Evolutionary conservation across 1,139 yeast species (phyloP).

Genomic region (Geotrichum phurueaensis): DNA sequence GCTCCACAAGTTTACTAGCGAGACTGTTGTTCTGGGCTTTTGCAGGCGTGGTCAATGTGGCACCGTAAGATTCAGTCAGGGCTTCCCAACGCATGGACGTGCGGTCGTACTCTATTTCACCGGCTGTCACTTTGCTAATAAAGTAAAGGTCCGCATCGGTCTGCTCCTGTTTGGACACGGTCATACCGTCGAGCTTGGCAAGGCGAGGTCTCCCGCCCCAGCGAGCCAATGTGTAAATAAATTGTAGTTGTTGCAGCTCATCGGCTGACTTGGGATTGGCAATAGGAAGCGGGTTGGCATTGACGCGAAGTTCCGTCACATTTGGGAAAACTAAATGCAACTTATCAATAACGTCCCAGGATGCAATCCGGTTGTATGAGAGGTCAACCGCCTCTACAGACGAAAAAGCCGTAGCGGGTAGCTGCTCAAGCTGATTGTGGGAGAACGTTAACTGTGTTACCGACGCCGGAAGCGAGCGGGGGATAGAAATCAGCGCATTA

Average conservation of each 20-base stretch:
- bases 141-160: constrained; percentile 64
- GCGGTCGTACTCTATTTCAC: constrained; percentile 31
- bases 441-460: constrained; percentile 22
- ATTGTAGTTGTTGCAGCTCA: constrained; percentile 33
- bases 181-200: constrained; percentile 51
- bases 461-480: constrained; percentile 24
- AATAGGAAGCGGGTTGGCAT: constrained; percentile 48
- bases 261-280: constrained; percentile 22
- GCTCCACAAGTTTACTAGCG: constrained; percentile 20
- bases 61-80: constrained; percentile 32
- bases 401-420: background rate
- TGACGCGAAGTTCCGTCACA: constrained; percentile 44
- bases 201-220: constrained; percentile 34
- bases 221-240: constrained; percentile 47
- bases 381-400: constrained; percentile 8
- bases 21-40: constrained; percentile 15
- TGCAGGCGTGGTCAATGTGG: constrained; percentile 18
- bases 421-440: constrained; percentile 23
- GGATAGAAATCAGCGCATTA: constrained; percentile 39
- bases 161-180: constrained; percentile 45
- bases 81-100: constrained; percentile 32
- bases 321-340: constrained; percentile 37
- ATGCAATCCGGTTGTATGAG: constrained; percentile 15
- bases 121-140: constrained; percentile 45
- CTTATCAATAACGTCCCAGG: constrained; percentile 49